phyloP scores from a whole-genome alignment of 2,329 filamentous ascomycete genomes.

The Aquanectria penicillioides region DNA sequence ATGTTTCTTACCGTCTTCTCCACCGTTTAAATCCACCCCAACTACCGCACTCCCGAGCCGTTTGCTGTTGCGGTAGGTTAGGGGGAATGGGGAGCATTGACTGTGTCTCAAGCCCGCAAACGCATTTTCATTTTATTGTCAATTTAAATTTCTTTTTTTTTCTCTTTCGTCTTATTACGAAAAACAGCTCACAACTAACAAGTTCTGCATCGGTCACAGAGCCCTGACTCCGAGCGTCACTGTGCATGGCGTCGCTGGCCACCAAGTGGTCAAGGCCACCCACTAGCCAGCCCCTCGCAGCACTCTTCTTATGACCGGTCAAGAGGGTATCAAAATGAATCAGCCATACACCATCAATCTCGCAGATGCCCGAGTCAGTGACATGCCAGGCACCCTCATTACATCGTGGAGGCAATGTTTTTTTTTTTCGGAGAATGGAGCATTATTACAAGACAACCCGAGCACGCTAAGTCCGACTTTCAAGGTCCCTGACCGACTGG shows the following conservation, averaged over 20 bases:
- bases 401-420: slow-evolving; percentile 10
- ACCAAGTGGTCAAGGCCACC: slow-evolving; percentile 11
- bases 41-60: neutral
- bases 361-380: slow-evolving; percentile 17
- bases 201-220: slow-evolving; percentile 12
- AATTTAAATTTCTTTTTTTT: too few species aligned
- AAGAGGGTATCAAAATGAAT: slow-evolving; percentile 15
- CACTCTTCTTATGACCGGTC: slow-evolving; percentile 15
- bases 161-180: too few species aligned
- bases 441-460: slow-evolving; percentile 19
- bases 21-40: neutral
- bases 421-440: slow-evolving; percentile 14
- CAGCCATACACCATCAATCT: slow-evolving; percentile 10
- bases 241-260: slow-evolving; percentile 10
- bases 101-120: neutral
- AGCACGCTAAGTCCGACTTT: neutral
- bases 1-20: slow-evolving; percentile 1
- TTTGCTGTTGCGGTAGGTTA: too few species aligned
- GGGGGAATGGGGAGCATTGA: too few species aligned
- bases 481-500: neutral
- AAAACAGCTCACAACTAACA: neutral
- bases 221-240: neutral
- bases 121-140: too few species aligned
- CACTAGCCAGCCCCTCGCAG: slow-evolving; percentile 16
- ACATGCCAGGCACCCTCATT: slow-evolving; percentile 3